phyloP scores from a whole-genome alignment of 805 yeast species.

The Wickerhamiella siamensis region DNA sequence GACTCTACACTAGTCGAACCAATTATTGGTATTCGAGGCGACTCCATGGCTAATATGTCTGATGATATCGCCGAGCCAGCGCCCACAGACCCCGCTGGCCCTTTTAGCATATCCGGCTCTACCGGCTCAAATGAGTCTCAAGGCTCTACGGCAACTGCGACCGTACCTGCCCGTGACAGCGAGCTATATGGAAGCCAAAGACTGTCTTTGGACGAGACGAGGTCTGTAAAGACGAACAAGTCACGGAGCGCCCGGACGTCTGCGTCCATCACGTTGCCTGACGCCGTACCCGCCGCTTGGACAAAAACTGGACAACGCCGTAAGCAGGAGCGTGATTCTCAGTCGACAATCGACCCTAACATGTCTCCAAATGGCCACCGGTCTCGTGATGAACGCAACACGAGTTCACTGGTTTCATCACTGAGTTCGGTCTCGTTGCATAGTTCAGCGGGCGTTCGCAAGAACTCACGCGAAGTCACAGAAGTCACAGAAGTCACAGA shows the following conservation, averaged over 20 bases:
- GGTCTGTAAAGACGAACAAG: background rate
- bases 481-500: background rate
- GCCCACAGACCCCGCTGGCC: background rate
- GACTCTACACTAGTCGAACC: background rate
- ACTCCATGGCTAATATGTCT: background rate
- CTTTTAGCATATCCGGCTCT: no score
- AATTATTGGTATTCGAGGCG: background rate
- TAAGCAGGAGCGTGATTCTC: conserved; percentile 1
- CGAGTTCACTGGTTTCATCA: background rate
- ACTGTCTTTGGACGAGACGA: background rate
- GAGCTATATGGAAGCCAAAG: background rate
- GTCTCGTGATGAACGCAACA: background rate
- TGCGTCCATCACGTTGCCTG: background rate
- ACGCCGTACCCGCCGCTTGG: conserved; percentile 3
- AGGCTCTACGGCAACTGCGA: no score
- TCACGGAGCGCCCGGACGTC: background rate
- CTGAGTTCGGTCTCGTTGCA: background rate
- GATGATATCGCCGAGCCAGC: background rate
- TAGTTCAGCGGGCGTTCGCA: background rate
- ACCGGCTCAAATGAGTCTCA: no score
- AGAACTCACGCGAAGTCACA: background rate
- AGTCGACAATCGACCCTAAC: background rate
- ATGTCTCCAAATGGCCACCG: background rate
- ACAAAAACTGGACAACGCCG: conserved; percentile 5
- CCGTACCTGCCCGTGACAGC: no score